Percentiles rank a stretch among this genome's conserved stretches.
phyloP scores from a whole-genome alignment of 352 stramenopile genomes.

The Phytopythium helicoides region DNA sequence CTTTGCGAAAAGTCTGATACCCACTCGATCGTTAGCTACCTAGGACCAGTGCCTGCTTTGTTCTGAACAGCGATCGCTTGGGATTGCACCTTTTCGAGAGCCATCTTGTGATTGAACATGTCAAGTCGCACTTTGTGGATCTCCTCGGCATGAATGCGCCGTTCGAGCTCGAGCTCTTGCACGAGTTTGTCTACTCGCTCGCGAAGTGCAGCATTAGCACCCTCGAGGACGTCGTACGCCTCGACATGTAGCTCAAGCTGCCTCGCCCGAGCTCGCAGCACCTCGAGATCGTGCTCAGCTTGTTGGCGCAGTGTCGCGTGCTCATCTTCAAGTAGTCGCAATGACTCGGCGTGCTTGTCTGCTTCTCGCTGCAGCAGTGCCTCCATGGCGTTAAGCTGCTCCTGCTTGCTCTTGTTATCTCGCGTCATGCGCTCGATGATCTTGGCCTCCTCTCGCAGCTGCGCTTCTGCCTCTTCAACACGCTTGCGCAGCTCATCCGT shows the following conservation, averaged over 20 bases:
- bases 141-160: conserved; percentile 60
- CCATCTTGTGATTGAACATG: conserved; percentile 88
- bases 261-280: conserved; percentile 50
- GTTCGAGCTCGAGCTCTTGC: conserved; percentile 64
- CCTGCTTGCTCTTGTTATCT: conserved; percentile 70
- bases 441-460: conserved; percentile 75
- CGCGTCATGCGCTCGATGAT: conserved; percentile 81
- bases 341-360: conserved; percentile 55
- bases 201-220: conserved; percentile 48
- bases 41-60: no score
- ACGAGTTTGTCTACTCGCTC: conserved; percentile 59
- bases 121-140: conserved; percentile 77
- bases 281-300: conserved; percentile 56
- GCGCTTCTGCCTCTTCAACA: conserved; percentile 68
- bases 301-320: conserved; percentile 54
- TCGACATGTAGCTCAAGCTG: conserved; percentile 71
- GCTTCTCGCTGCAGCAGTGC: conserved; percentile 53
- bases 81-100: conserved; percentile 77
- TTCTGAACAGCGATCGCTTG: no score
- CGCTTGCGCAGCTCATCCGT: conserved; percentile 70
- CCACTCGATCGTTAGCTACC: background rate
- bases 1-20: conserved; percentile 63
- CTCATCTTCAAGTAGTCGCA: conserved; percentile 62
- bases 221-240: conserved; percentile 64
- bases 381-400: conserved; percentile 72